A percentile compares a stretch with the other conserved stretches of the same genome.
Evolutionary conservation across 768 basidiomycete species (phyloP).

Genomic region (Crucibulum laeve): DNA sequence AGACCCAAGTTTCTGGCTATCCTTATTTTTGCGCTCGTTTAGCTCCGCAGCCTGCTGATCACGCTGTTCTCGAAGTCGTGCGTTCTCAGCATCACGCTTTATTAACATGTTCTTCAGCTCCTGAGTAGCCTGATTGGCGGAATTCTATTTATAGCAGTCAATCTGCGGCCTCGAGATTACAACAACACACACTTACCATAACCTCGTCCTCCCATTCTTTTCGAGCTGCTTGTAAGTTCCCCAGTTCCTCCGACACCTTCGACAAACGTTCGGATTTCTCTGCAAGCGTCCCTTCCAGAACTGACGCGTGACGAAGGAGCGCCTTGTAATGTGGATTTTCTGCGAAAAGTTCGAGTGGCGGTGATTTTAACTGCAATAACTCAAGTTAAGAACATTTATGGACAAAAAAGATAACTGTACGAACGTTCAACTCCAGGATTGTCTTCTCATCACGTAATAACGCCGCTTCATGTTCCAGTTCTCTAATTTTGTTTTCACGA

Average conservation of each 20-base stretch:
- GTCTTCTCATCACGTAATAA: slow-evolving; percentile 41
- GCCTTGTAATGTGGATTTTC: slow-evolving; percentile 52
- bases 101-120: slow-evolving; percentile 58
- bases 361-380: slow-evolving; percentile 28
- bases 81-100: slow-evolving; percentile 64
- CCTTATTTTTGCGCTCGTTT: slow-evolving; percentile 63
- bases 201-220: slow-evolving; percentile 42
- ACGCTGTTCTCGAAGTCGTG: slow-evolving; percentile 66
- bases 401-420: background rate
- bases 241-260: slow-evolving; percentile 40
- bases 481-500: slow-evolving; percentile 41
- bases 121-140: slow-evolving; percentile 46
- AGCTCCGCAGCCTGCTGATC: slow-evolving; percentile 65
- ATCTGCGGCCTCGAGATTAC: slow-evolving; percentile 8
- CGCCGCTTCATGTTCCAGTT: slow-evolving; percentile 42
- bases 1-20: slow-evolving; percentile 51
- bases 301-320: slow-evolving; percentile 50
- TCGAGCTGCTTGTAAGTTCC: slow-evolving; percentile 30
- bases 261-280: slow-evolving; percentile 34
- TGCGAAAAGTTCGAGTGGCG: slow-evolving; percentile 39
- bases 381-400: slow-evolving; percentile 1
- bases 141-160: slow-evolving; percentile 16
- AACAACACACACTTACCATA: slow-evolving; percentile 29
- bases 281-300: slow-evolving; percentile 35
- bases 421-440: slow-evolving; percentile 32